Evolutionary conservation across 192 early-diverging fungal genomes (phyloP).

Genomic region (Pilobolus umbonatus): DNA sequence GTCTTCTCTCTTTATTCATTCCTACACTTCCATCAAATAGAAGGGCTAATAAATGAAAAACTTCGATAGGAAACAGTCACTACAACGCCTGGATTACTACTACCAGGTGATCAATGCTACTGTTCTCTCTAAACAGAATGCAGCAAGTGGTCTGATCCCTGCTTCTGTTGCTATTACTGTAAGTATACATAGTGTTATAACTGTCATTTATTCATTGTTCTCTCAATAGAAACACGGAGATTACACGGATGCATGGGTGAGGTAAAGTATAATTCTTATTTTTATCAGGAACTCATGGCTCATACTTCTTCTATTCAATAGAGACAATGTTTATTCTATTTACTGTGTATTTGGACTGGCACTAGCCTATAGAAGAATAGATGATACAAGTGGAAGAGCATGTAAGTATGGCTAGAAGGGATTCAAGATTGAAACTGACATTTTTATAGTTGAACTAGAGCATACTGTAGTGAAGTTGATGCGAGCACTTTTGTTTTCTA

Average conservation of each 20-base stretch:
- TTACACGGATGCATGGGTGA: slow-evolving; percentile 87
- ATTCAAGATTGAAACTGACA: neutral
- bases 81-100: slow-evolving; percentile 66
- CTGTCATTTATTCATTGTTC: slow-evolving; percentile 1
- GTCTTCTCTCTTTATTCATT: neutral
- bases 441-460: slow-evolving; percentile 67
- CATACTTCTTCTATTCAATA: slow-evolving; percentile 20
- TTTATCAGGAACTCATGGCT: neutral
- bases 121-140: slow-evolving; percentile 75
- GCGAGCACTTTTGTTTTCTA: slow-evolving; percentile 73
- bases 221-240: slow-evolving; percentile 65
- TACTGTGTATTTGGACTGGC: slow-evolving; percentile 78
- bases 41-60: neutral
- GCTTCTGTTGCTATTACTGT: slow-evolving; percentile 80
- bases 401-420: no score
- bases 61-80: slow-evolving; percentile 4
- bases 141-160: slow-evolving; percentile 80
- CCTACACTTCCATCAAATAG: neutral
- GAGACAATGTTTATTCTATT: slow-evolving; percentile 90
- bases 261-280: slow-evolving; percentile 37
- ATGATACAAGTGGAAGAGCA: slow-evolving; percentile 75
- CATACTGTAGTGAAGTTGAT: slow-evolving; percentile 84
- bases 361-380: slow-evolving; percentile 76
- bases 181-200: slow-evolving; percentile 7
- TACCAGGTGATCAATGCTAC: slow-evolving; percentile 68